A percentile compares a stretch with the other conserved stretches of the same genome.
Conservation (phyloP, 2,329 filamentous ascomycete species). For the Penicillium nordicum region DNA sequence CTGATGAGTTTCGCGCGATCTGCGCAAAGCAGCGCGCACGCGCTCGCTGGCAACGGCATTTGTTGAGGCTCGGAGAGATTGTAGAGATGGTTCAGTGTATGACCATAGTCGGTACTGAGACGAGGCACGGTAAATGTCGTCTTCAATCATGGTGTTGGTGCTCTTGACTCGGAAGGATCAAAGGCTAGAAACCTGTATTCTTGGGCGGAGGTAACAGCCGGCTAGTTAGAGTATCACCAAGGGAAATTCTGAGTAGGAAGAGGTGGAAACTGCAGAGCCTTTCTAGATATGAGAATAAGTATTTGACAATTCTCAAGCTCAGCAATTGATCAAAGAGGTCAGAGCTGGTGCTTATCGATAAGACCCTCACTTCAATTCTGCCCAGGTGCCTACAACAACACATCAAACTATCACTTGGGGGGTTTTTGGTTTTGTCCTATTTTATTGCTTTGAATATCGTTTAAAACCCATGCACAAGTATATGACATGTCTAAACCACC, state of each 20-base stretch:
- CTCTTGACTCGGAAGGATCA: background rate
- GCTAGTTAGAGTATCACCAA: too few relatives aligned
- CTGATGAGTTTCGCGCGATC: slow-evolving; percentile 39
- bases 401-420: background rate
- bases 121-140: slow-evolving; percentile 83
- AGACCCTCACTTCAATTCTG: background rate
- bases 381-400: background rate
- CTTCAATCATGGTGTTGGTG: slow-evolving; percentile 67
- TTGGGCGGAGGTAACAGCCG: too few relatives aligned
- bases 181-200: background rate
- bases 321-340: background rate
- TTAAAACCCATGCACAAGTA: background rate
- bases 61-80: slow-evolving; percentile 69
- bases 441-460: background rate
- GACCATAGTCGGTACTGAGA: slow-evolving; percentile 93
- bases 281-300: background rate
- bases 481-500: background rate
- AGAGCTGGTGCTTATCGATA: slow-evolving; percentile 4
- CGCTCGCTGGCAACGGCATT: slow-evolving; percentile 74
- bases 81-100: slow-evolving; percentile 71
- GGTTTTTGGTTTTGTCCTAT: too few relatives aligned
- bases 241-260: background rate
- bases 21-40: slow-evolving; percentile 56
- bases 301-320: background rate
- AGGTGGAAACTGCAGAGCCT: accelerated